Base-by-base conservation (phyloP, 2,329 filamentous ascomycete species). In the Volutella citrinella region DNA sequence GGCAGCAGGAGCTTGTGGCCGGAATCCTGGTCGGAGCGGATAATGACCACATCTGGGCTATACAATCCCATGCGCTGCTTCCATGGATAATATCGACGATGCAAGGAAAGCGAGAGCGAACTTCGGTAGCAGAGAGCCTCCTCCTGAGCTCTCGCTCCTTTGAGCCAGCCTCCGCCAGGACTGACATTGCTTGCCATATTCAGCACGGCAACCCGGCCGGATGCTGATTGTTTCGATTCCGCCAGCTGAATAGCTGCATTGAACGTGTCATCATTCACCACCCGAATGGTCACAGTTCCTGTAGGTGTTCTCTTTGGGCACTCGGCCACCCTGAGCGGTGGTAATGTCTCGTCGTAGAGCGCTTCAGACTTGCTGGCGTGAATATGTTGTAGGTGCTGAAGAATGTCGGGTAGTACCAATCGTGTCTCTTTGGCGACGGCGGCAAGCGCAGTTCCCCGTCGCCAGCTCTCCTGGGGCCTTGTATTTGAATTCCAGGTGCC, bases 91-190 rank as follows among this genome's bases (percentile, higher is more conserved):
- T 71, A 72, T 12, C 52, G 43, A 15, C 51, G 45, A 37, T 67
- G 59, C 1, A 79, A 60, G 14, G 70, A 71, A 19, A 68, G 50
- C 18, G 58, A 69, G 7, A 80, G 68, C 1, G 74, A 73, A 27
- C 70, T 77, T 26, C 81, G 74, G 52, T 79, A 81, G 60, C 80
- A 86, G 7, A 87, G 66, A 4, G 75, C 72, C 62, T 87, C 82
- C 60, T 87, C 82, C 56, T 87, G 82, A 0, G 82, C 81, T 19
- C 74, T 58, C 34, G 78, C 67, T 21, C 82, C 82, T 22, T 68
- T 68, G 5, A 70, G 53, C 71, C 80, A 86, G 13, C 79, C 80
- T 14, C 82, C 82, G n/a, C 81, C 82, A 0, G 76, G 69, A 11
- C 51, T 56, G 5, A 56, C 47, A 28, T 74, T 68, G 31, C 76